These are phyloP conservation scores for Aspergillus carlsbadensis DNA, from an alignment of 495 filamentous ascomycete genomes.

Conservation along the genomic window DNA sequence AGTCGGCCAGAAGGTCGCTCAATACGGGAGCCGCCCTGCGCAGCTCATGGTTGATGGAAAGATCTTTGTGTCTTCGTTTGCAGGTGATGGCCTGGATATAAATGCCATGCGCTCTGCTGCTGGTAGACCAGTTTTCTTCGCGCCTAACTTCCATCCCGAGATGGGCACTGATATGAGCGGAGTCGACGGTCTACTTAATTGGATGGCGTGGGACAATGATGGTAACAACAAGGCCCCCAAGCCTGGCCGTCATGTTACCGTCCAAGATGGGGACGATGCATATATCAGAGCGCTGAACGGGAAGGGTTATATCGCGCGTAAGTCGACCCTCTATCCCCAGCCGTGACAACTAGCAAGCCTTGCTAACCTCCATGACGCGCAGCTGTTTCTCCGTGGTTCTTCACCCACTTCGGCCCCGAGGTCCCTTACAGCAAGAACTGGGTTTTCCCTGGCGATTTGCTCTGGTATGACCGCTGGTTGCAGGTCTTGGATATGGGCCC, in stretches of 20 bases:
- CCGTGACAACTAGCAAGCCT: background rate
- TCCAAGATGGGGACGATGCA: slow-evolving; percentile 43
- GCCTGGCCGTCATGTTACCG: slow-evolving; percentile 37
- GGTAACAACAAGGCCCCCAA: slow-evolving; percentile 54
- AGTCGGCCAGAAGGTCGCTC: slow-evolving; percentile 48
- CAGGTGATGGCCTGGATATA: slow-evolving; percentile 52
- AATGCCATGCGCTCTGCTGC: slow-evolving; percentile 41
- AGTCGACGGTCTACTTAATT: slow-evolving; percentile 56
- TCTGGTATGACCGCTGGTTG: slow-evolving; percentile 60
- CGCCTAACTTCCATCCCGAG: slow-evolving; percentile 53
- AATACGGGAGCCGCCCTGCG: slow-evolving; percentile 46
- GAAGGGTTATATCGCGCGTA: slow-evolving; percentile 55
- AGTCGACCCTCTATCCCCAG: slow-evolving; percentile 8
- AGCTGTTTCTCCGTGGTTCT: slow-evolving; percentile 48
- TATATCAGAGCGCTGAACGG: slow-evolving; percentile 47
- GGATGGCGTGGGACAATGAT: slow-evolving; percentile 58
- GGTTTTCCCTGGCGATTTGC: slow-evolving; percentile 54
- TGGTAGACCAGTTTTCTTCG: slow-evolving; percentile 52
- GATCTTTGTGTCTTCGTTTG: slow-evolving; percentile 56
- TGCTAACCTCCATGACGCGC: slow-evolving; percentile 1
- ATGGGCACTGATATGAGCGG: slow-evolving; percentile 29
- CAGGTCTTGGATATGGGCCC: slow-evolving; percentile 50
- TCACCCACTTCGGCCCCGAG: slow-evolving; percentile 46
- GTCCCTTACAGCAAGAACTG: slow-evolving; percentile 60
- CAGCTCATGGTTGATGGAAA: slow-evolving; percentile 58